Base-by-base conservation (phyloP, 2,329 filamentous ascomycete genomes). In the Trichophyton simii region DNA sequence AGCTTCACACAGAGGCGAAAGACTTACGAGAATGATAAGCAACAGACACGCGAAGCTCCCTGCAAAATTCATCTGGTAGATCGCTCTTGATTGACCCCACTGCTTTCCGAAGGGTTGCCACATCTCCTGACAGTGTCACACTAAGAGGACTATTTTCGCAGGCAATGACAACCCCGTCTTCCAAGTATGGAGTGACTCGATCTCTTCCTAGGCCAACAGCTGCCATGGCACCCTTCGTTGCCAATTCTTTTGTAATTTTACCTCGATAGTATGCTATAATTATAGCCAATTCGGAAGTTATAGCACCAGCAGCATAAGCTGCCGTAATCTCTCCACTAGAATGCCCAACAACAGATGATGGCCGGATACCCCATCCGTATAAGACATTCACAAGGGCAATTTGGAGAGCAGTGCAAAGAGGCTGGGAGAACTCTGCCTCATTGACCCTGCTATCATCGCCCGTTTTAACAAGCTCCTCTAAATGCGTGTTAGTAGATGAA, bases 71-170 rank as follows among this genome's bases (percentile, higher is more conserved):
- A 13, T 59, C 61, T 0, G 62, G 61, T 15, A 41, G 57, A 1
- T 59, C 41, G 60, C 71, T 57, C 36, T 70, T 72, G 2, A 44
- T 60, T 18, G 25, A 28, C 0, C 70, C 63, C 0, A 77, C 60
- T 0, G 68, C 58, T 0, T 65, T 57, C 2, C 69, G 58, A 8
- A 82, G 69, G 62, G 75, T 70, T 13, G 61, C 41, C 2, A 72
- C 61, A 67, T 74, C 70, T 1, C 73, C 73, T 18, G 72, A 72
- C 0, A 73, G 15, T 11, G 48, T 54, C 22, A 54, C 48, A 54
- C 48, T 54, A 11, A 1, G 13, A 15, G 48, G 48, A 66, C 2
- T 61, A 34, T 41, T 36, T 34, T 61, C 59, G 3, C 28, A 38
- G 9, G 41, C 7, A 8, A 59, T 44, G 18, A 60, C 25, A 38